Conservation (phyloP, 179 eudicot genomes). For the Heliamphora ciliata region DNA sequence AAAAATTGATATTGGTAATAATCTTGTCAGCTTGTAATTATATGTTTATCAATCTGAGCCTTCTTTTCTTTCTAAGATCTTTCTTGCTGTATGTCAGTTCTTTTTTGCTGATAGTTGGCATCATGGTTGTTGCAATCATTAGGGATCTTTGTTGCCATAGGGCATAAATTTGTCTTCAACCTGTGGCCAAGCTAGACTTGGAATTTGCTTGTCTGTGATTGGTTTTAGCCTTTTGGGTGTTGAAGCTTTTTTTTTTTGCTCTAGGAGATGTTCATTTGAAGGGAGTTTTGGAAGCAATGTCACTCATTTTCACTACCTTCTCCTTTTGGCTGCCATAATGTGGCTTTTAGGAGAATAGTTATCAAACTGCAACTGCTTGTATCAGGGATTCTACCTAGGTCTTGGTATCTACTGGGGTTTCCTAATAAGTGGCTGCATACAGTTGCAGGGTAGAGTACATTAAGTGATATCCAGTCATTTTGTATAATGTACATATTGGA, state of each 20-base stretch:
- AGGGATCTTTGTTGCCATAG: neutral
- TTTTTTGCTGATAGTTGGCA: neutral
- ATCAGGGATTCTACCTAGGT: too few relatives aligned
- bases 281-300: neutral
- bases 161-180: neutral
- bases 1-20: slow-evolving; percentile 15
- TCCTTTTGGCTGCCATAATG: too few relatives aligned
- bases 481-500: too few relatives aligned
- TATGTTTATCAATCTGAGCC: neutral
- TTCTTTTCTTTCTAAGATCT: neutral
- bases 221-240: neutral
- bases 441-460: too few relatives aligned
- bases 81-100: neutral
- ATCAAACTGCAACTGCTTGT: too few relatives aligned
- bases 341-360: too few relatives aligned
- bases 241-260: neutral
- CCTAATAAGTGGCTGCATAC: too few relatives aligned
- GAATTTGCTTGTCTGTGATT: neutral
- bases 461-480: too few relatives aligned
- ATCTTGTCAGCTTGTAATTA: slow-evolving; percentile 5
- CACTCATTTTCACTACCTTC: too few relatives aligned
- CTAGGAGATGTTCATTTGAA: neutral
- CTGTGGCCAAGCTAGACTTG: neutral
- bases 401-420: too few relatives aligned
- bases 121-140: neutral